Conservation (phyloP, 805 yeast species). For the Ogataea philodendri region DNA sequence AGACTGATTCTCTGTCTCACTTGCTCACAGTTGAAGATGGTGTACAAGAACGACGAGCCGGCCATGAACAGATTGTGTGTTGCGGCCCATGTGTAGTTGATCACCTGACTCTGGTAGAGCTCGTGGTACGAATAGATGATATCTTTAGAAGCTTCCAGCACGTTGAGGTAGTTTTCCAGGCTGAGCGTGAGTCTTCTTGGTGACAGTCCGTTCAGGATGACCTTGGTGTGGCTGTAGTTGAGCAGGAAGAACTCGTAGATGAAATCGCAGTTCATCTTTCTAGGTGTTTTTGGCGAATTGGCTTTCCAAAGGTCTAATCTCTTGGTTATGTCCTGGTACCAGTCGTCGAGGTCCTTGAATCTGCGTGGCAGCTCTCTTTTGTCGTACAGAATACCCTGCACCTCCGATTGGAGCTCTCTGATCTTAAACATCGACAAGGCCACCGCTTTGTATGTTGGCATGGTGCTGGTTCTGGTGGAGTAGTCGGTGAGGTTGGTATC, state of each 20-base stretch:
- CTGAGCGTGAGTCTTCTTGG: constrained; percentile 62
- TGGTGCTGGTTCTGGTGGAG: constrained; percentile 35
- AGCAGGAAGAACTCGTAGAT: constrained; percentile 66
- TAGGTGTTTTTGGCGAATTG: constrained; percentile 51
- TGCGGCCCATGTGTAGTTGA: constrained; percentile 92
- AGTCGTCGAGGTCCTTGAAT: constrained; percentile 50
- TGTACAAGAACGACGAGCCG: constrained; percentile 78
- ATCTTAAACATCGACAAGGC: constrained; percentile 66
- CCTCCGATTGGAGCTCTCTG: constrained; percentile 73
- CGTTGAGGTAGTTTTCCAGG: constrained; percentile 50
- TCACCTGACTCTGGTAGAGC: constrained; percentile 51
- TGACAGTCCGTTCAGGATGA: constrained; percentile 72
- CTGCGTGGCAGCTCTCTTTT: constrained; percentile 67
- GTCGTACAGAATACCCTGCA: constrained; percentile 71
- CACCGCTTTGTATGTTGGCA: constrained; percentile 61
- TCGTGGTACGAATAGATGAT: constrained; percentile 62
- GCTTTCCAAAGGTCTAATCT: constrained; percentile 64
- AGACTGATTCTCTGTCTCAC: constrained; percentile 46
- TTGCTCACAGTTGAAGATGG: constrained; percentile 66
- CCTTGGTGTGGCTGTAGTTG: constrained; percentile 72
- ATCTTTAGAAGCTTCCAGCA: constrained; percentile 63
- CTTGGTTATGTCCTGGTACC: constrained; percentile 56
- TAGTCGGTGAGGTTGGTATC: constrained; percentile 36
- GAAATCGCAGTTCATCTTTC: constrained; percentile 72
- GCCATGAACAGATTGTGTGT: constrained; percentile 88